These are phyloP conservation scores for Psilocybe cyanescens DNA, from an alignment of 768 basidiomycete genomes.

Conservation along the genomic window DNA sequence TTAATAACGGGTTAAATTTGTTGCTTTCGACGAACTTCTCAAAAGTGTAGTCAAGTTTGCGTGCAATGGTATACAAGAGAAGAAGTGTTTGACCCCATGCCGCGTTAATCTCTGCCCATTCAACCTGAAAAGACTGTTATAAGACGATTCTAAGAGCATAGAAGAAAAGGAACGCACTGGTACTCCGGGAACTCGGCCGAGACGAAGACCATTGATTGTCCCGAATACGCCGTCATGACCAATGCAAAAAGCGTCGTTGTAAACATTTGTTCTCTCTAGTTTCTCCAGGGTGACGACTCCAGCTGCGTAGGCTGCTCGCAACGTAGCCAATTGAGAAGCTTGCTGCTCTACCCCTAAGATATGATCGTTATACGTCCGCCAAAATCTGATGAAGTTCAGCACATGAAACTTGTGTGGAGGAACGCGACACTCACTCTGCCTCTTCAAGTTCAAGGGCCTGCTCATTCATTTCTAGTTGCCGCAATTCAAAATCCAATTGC, in stretches of 20 bases:
- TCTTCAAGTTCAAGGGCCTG: constrained; percentile 81
- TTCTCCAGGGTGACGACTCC: constrained; percentile 81
- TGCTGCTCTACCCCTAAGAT: constrained; percentile 68
- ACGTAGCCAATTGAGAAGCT: constrained; percentile 66
- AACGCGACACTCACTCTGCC: constrained; percentile 60
- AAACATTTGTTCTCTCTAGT: constrained; percentile 90
- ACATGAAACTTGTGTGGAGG: background rate
- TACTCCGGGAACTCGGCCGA: constrained; percentile 85
- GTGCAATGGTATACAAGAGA: constrained; percentile 86
- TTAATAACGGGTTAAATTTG: background rate
- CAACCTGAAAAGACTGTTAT: constrained; percentile 59
- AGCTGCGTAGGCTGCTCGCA: constrained; percentile 78
- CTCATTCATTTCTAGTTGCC: constrained; percentile 76
- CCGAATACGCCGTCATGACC: constrained; percentile 95
- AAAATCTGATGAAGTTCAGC: constrained; percentile 56
- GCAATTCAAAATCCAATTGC: constrained; percentile 75
- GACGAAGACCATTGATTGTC: constrained; percentile 94
- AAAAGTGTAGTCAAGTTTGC: constrained; percentile 90
- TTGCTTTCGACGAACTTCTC: constrained; percentile 60
- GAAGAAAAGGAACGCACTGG: constrained; percentile 52
- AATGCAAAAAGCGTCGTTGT: constrained; percentile 95
- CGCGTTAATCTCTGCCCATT: constrained; percentile 99
- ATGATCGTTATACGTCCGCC: constrained; percentile 79
- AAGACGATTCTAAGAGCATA: background rate
- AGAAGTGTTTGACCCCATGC: constrained; percentile 98